Evolutionary conservation across 208 protist genomes (phyloP), one percentile per base, ranked within the genome.

Genomic region (Acanthamoeba healyi): DNA sequence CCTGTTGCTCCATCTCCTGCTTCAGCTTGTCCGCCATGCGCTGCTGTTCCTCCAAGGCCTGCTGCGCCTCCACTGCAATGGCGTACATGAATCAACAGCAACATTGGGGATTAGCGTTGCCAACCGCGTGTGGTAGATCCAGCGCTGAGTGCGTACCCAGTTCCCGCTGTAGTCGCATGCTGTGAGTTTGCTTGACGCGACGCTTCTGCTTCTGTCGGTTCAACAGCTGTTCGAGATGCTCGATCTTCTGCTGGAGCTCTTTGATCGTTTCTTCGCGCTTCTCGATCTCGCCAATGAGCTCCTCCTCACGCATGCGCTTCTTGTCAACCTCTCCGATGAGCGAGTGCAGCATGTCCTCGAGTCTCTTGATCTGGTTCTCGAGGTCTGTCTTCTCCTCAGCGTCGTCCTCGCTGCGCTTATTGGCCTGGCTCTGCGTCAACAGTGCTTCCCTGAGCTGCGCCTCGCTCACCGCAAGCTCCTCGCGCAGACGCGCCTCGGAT

Each of bases 1-100:
- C 77, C 77, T 61, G 77, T 42, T 86, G 44, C 49, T 86, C 44
- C 49, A 49, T 86, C 49, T 86, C 77, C 42, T 86, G 77, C 77
- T 86, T 58, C 19, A 86, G 49, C 49, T 36, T 51, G 44, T 86
- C 77, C 42, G 49, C 44, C 77, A 61, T 58, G 29, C 49, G 44
- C 49, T 86, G 40, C 44, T 49, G 40, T 42, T 86, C 44, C 77
- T 86, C 49, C 40, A 86, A 29, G 1, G 77, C 77, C 77, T 58
- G 40, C 77, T 61, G 40, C 44, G 44, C 49, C 42, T 49, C 49
- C 77, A 61, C 77, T 86, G n/a, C 24, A 44, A 24, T 42, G 17
- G 58, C 24, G 42, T 12, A 84, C 54, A 5, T 26, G 34, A 42
- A n/a, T n/a, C n/a, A n/a, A n/a, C n/a, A n/a, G n/a, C n/a, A n/a